Percentiles rank a stretch among this genome's conserved stretches.
These are phyloP conservation scores for Alternaria metachromatica DNA, from an alignment of 2,329 filamentous ascomycete genomes.

Conservation along the genomic window DNA sequence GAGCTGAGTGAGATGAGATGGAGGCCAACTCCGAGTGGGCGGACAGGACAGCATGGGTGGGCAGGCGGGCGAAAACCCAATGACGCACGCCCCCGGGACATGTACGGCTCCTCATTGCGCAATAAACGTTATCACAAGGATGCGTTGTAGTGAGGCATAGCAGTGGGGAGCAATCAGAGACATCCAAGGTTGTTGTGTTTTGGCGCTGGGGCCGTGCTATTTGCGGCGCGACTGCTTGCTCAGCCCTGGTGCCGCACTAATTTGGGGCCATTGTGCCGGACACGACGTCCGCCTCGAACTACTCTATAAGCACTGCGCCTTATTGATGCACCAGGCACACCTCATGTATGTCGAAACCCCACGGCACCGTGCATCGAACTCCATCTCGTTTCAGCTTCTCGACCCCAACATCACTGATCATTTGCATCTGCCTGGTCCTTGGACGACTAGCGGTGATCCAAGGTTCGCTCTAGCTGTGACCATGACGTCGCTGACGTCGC, in stretches of 20 bases:
- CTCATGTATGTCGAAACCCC: not conserved
- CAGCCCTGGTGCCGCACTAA: slow-evolving; percentile 4
- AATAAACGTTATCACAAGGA: not conserved
- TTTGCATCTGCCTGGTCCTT: not conserved
- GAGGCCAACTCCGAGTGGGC: slow-evolving; percentile 1
- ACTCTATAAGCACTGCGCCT: slow-evolving; percentile 2
- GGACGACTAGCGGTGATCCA: not conserved
- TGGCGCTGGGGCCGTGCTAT: slow-evolving; percentile 8
- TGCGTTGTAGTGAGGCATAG: not conserved
- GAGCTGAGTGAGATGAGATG: slow-evolving; percentile 14
- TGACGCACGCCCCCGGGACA: not conserved
- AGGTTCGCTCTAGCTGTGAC: not conserved
- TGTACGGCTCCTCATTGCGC: not conserved
- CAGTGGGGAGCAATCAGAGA: not conserved
- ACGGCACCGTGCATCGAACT: not conserved
- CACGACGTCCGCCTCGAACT: not conserved
- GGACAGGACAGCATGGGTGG: not conserved
- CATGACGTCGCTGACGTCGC: not conserved
- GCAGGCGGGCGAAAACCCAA: not conserved
- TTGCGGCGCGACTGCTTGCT: slow-evolving; percentile 6
- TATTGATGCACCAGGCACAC: not conserved
- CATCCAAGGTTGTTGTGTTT: slow-evolving; percentile 3
- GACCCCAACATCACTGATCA: not conserved
- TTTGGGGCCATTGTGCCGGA: slow-evolving; percentile 1
- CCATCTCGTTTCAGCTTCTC: not conserved